A percentile compares a stretch with the other conserved stretches of the same genome.
Evolutionary conservation across 1,139 yeast species (phyloP).

Genomic region (Geotrichum restrictum): DNA sequence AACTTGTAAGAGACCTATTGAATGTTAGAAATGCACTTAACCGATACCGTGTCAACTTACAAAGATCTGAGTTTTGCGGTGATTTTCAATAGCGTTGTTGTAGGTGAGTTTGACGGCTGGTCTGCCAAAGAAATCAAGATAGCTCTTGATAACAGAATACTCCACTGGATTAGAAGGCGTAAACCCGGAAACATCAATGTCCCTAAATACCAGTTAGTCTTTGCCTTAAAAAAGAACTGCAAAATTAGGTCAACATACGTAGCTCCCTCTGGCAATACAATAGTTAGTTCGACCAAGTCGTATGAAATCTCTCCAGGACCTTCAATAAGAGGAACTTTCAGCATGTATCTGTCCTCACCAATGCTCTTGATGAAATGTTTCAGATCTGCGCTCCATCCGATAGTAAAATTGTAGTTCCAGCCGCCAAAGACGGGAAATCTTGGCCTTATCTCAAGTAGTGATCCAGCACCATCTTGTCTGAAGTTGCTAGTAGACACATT

Average conservation of each 20-base stretch:
- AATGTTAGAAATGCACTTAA: neutral
- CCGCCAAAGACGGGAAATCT: conserved; percentile 93
- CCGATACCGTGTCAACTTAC: conserved; percentile 34
- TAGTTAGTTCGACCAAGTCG: conserved; percentile 55
- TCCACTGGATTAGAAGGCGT: conserved; percentile 36
- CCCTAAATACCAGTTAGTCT: neutral
- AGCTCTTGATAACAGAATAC: conserved; percentile 42
- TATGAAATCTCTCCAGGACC: conserved; percentile 66
- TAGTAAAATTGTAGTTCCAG: conserved; percentile 92
- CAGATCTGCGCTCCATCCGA: conserved; percentile 79
- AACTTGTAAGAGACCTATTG: conserved; percentile 50
- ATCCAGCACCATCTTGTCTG: conserved; percentile 36
- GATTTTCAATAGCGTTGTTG: conserved; percentile 65
- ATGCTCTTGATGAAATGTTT: conserved; percentile 45
- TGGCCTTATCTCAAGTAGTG: conserved; percentile 60
- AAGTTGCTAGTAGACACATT: conserved; percentile 80
- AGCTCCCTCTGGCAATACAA: conserved; percentile 89
- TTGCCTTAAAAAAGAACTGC: neutral
- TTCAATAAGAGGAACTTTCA: conserved; percentile 67
- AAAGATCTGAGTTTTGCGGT: conserved; percentile 54
- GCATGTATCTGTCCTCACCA: conserved; percentile 52
- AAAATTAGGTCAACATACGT: conserved; percentile 37
- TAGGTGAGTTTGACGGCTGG: conserved; percentile 65
- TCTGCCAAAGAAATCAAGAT: conserved; percentile 80
- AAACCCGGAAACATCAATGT: conserved; percentile 24